Evolutionary conservation across 2,329 filamentous ascomycete species (phyloP).

Genomic region (Ophiostoma populinum): DNA sequence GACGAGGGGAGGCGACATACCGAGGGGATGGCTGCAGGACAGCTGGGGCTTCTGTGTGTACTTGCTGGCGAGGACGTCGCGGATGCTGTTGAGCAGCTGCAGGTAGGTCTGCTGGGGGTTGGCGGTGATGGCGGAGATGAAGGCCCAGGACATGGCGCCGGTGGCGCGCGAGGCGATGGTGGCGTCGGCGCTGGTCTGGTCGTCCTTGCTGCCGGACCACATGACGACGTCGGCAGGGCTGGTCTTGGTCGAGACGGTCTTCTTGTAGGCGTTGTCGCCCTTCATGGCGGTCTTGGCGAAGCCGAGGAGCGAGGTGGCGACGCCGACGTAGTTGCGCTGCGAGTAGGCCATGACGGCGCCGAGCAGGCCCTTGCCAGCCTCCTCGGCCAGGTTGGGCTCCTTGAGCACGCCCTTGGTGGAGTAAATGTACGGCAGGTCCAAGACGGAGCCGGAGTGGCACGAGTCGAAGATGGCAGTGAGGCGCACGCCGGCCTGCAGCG

Average conservation of each 20-base stretch:
- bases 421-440: slow-evolving; percentile 52
- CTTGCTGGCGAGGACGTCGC: slow-evolving; percentile 73
- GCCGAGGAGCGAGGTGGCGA: slow-evolving; percentile 62
- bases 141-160: slow-evolving; percentile 96
- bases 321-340: slow-evolving; percentile 62
- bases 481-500: slow-evolving; percentile 36
- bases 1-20: slow-evolving; percentile 33
- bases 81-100: slow-evolving; percentile 87
- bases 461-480: slow-evolving; percentile 48
- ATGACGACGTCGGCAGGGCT: slow-evolving; percentile 91
- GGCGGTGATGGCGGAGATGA: slow-evolving; percentile 83
- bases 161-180: slow-evolving; percentile 80
- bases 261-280: slow-evolving; percentile 69
- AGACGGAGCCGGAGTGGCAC: slow-evolving; percentile 48
- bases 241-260: slow-evolving; percentile 73
- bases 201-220: slow-evolving; percentile 94
- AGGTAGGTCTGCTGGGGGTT: slow-evolving; percentile 98
- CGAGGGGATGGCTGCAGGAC: slow-evolving; percentile 89
- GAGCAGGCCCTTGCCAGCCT: slow-evolving; percentile 47
- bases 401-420: slow-evolving; percentile 52
- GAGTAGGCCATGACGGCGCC: slow-evolving; percentile 41
- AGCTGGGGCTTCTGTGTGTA: slow-evolving; percentile 93
- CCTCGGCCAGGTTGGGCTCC: slow-evolving; percentile 50
- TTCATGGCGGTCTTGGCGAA: slow-evolving; percentile 46
- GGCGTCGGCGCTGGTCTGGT: slow-evolving; percentile 92